Evolutionary conservation across 192 early-diverging fungal genomes (phyloP).

Genomic region (Coemansia interrupta): DNA sequence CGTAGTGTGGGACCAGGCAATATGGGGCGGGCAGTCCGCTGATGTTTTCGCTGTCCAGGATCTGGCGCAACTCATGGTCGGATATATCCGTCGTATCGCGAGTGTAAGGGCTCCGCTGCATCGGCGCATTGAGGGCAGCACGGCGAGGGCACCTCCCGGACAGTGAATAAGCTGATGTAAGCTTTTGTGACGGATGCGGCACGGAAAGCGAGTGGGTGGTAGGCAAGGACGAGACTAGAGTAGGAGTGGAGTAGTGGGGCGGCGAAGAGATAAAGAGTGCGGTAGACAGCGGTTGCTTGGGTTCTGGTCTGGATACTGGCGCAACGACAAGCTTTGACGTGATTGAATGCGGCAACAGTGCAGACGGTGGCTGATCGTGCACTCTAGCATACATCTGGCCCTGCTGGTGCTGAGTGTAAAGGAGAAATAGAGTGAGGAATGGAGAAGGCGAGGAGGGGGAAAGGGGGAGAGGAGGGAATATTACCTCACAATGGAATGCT

Average conservation of each 20-base stretch:
- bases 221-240: constrained; percentile 20
- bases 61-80: constrained; percentile 54
- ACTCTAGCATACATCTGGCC: constrained; percentile 47
- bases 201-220: constrained; percentile 22
- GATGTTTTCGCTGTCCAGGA: constrained; percentile 53
- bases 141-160: constrained; percentile 31
- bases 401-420: constrained; percentile 10
- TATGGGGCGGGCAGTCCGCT: constrained; percentile 47
- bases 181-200: constrained; percentile 23
- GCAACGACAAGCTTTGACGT: constrained; percentile 25
- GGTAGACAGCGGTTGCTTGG: constrained; percentile 28
- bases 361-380: constrained; percentile 48
- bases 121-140: constrained; percentile 37
- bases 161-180: constrained; percentile 22
- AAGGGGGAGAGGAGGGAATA: constrained; percentile 12
- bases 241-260: constrained; percentile 13
- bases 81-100: constrained; percentile 51
- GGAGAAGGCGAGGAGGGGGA: constrained; percentile 8
- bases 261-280: constrained; percentile 26
- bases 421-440: constrained; percentile 4
- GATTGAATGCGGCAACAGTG: constrained; percentile 46
- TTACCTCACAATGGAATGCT: constrained; percentile 33
- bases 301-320: constrained; percentile 30
- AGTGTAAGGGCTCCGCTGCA: constrained; percentile 49
- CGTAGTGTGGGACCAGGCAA: constrained; percentile 48